phyloP scores from a whole-genome alignment of 352 stramenopile genomes.

The Globisporangium perplexum region DNA sequence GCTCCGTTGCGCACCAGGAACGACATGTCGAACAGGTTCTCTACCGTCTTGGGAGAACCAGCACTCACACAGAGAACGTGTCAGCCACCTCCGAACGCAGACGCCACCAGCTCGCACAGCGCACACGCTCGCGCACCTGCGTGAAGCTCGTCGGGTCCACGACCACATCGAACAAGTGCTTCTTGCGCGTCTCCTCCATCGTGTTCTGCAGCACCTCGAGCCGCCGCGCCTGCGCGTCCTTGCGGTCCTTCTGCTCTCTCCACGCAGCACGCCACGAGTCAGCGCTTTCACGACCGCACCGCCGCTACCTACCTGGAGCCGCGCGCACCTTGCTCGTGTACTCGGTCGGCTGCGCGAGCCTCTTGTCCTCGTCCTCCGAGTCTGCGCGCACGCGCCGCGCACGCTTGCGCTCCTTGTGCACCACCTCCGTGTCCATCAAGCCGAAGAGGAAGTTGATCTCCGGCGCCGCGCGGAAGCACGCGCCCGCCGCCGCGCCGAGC shows the following conservation, averaged over 20 bases:
- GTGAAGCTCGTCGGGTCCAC: slow-evolving; percentile 72
- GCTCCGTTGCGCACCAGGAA: slow-evolving; percentile 73
- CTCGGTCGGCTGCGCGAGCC: slow-evolving; percentile 44
- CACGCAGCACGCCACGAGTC: no score
- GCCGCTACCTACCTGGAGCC: no score
- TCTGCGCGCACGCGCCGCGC: slow-evolving; percentile 39
- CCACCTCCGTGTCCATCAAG: slow-evolving; percentile 70
- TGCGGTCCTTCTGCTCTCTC: slow-evolving; percentile 26
- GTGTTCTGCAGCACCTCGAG: slow-evolving; percentile 63
- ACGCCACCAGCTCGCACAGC: no score
- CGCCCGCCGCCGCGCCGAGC: slow-evolving; percentile 47
- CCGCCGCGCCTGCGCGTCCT: slow-evolving; percentile 70
- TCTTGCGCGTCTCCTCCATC: slow-evolving; percentile 30
- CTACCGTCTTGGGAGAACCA: no score
- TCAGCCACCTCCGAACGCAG: no score
- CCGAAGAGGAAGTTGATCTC: slow-evolving; percentile 78
- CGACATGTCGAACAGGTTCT: slow-evolving; percentile 83
- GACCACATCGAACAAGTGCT: slow-evolving; percentile 67
- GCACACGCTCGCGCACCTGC: no score
- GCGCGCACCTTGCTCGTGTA: slow-evolving; percentile 62
- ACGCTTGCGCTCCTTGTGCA: slow-evolving; percentile 61
- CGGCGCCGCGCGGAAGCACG: slow-evolving; percentile 67
- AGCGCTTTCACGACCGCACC: no score
- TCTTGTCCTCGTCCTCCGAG: slow-evolving; percentile 32
- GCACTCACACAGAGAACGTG: no score